Evolutionary conservation across 1,284 basidiomycete genomes (phyloP).

Genomic region (Neonothopanus nambi): DNA sequence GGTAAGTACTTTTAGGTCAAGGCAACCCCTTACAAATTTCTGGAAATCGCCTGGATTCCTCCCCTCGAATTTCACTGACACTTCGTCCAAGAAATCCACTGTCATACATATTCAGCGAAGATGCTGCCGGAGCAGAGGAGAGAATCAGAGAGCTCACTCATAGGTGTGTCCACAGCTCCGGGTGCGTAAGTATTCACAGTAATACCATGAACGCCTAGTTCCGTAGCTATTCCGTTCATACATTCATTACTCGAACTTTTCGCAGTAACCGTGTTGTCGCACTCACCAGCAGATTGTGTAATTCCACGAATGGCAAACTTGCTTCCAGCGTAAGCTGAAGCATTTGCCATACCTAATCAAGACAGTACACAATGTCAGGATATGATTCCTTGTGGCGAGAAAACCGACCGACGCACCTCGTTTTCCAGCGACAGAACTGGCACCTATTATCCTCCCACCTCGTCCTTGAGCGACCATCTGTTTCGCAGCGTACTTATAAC

Average conservation of each 20-base stretch:
- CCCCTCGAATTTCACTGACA: too few species aligned
- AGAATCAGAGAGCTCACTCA: too few species aligned
- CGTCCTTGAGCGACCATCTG: conserved; percentile 32
- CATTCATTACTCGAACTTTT: not conserved
- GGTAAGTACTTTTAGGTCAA: too few species aligned
- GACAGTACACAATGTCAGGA: not conserved
- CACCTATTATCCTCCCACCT: conserved; percentile 40
- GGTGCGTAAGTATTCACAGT: conserved; percentile 16
- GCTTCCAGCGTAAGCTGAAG: conserved; percentile 7
- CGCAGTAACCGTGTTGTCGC: not conserved
- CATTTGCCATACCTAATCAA: not conserved
- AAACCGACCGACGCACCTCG: conserved; percentile 22
- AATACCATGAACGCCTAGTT: conserved; percentile 10
- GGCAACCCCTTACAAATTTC: too few species aligned
- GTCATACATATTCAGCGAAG: too few species aligned
- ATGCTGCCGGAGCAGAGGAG: too few species aligned
- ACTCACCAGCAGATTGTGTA: conserved; percentile 13
- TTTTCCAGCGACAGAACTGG: conserved; percentile 34
- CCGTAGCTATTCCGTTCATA: conserved; percentile 1
- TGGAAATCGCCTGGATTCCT: too few species aligned
- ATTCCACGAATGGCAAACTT: conserved; percentile 13
- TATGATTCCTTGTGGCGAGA: not conserved
- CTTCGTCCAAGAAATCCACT: too few species aligned
- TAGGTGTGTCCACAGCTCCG: not conserved
- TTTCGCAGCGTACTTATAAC: conserved; percentile 30